A percentile compares a stretch with the other conserved stretches of the same genome.
Evolutionary conservation across 2,329 filamentous ascomycete genomes (phyloP).

Genomic region (Cordyceps fumosorosea): DNA sequence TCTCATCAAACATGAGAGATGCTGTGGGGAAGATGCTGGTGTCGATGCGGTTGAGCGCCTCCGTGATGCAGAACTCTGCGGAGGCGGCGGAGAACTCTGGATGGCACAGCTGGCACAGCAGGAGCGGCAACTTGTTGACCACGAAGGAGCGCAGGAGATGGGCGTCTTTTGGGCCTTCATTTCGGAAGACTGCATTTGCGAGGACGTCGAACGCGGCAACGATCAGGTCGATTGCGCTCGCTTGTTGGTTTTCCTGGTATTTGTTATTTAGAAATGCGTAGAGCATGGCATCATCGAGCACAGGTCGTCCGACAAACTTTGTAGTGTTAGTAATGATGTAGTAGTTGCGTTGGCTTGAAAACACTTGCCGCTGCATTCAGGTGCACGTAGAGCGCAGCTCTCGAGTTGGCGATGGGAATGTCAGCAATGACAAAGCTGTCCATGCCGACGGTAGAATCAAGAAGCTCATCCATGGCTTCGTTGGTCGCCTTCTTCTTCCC

Average conservation of each 20-base stretch:
- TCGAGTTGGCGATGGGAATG: constrained; percentile 64
- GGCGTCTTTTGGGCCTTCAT: constrained; percentile 50
- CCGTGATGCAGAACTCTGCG: constrained; percentile 58
- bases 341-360: too few species aligned
- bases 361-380: constrained; percentile 69
- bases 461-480: constrained; percentile 47
- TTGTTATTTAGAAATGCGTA: constrained; percentile 77
- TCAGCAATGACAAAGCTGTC: constrained; percentile 54
- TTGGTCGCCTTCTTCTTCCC: constrained; percentile 45
- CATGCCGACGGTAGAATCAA: constrained; percentile 50
- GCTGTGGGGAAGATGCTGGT: constrained; percentile 65
- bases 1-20: constrained; percentile 53
- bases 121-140: constrained; percentile 57
- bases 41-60: constrained; percentile 75
- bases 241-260: constrained; percentile 77
- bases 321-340: background rate
- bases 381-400: constrained; percentile 79
- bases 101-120: constrained; percentile 47
- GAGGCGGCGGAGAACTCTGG: constrained; percentile 71
- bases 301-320: constrained; percentile 74
- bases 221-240: constrained; percentile 74
- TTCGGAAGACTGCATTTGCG: constrained; percentile 73
- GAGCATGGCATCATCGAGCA: constrained; percentile 74
- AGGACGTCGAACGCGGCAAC: constrained; percentile 85
- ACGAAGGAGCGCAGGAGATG: constrained; percentile 81